phyloP scores from a whole-genome alignment of 768 basidiomycete species.

The Hemileccinum rubropunctum region DNA sequence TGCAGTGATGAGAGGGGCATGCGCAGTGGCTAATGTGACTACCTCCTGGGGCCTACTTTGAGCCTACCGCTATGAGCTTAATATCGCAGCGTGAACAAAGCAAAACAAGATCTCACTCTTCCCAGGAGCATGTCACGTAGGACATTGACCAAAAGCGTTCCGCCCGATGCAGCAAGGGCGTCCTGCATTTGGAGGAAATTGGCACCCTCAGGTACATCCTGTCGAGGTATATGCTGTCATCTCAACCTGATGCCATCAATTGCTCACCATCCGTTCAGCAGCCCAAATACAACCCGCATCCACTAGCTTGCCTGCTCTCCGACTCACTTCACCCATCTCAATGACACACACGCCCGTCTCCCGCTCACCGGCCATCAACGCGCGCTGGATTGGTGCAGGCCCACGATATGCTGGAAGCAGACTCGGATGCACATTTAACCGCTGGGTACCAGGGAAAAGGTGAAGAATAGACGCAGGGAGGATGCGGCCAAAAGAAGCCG shows the following conservation, averaged over 20 bases:
- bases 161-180: conserved; percentile 60
- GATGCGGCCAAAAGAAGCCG: conserved; percentile 91
- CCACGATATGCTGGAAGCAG: conserved; percentile 86
- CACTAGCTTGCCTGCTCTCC: conserved; percentile 54
- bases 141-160: conserved; percentile 65
- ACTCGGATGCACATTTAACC: conserved; percentile 90
- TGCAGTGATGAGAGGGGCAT: conserved; percentile 44
- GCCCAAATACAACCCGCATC: conserved; percentile 79
- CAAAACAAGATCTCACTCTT: conserved; percentile 37
- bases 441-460: conserved; percentile 53
- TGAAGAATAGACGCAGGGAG: conserved; percentile 60
- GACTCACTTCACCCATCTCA: conserved; percentile 59
- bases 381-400: conserved; percentile 86
- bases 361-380: conserved; percentile 62
- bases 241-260: neutral
- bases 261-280: conserved; percentile 48
- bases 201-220: conserved; percentile 53
- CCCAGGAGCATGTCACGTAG: conserved; percentile 61
- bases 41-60: conserved; percentile 45
- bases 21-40: conserved; percentile 30
- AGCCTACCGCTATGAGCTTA: conserved; percentile 38
- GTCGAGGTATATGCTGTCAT: neutral
- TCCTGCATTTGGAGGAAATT: conserved; percentile 58
- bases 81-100: neutral
- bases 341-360: conserved; percentile 81